phyloP scores from a whole-genome alignment of 2,329 filamentous ascomycete genomes.

The Podosphaera fusca region DNA sequence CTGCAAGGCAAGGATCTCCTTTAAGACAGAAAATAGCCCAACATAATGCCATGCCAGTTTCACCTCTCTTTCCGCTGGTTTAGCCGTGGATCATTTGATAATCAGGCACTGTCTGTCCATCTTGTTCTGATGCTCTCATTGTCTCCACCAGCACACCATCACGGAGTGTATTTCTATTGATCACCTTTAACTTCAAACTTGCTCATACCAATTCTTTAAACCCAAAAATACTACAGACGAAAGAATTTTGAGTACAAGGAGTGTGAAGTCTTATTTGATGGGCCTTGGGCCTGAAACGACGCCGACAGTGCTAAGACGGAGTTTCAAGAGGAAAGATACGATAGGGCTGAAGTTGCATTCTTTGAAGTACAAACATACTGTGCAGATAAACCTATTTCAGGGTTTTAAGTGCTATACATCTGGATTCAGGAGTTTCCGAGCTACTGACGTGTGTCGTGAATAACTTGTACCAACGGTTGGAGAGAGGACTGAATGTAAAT shows the following conservation, averaged over 20 bases:
- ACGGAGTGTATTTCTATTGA: slow-evolving; percentile 23
- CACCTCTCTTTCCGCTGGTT: no score
- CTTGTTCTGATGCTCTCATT: slow-evolving; percentile 65
- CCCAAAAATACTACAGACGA: slow-evolving; percentile 56
- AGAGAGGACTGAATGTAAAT: slow-evolving; percentile 31
- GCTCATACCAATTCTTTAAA: slow-evolving; percentile 75
- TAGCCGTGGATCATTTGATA: no score
- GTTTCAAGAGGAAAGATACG: slow-evolving; percentile 58
- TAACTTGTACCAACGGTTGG: slow-evolving; percentile 42
- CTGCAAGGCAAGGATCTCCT: no score
- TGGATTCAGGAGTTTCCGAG: neutral
- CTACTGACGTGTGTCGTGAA: slow-evolving; percentile 25
- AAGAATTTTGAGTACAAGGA: slow-evolving; percentile 63
- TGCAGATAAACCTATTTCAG: slow-evolving; percentile 96
- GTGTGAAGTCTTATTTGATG: slow-evolving; percentile 74
- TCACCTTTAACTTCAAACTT: slow-evolving; percentile 85
- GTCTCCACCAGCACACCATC: slow-evolving; percentile 23
- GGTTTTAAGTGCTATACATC: slow-evolving; percentile 55
- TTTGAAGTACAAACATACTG: slow-evolving; percentile 95
- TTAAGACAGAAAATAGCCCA: no score
- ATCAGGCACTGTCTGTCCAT: slow-evolving; percentile 43
- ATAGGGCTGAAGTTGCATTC: slow-evolving; percentile 69
- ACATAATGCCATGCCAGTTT: no score
- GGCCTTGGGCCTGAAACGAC: slow-evolving; percentile 72
- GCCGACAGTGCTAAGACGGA: slow-evolving; percentile 65